Base-by-base conservation (phyloP, 805 yeast species). In the Schwanniomyces sp. region DNA sequence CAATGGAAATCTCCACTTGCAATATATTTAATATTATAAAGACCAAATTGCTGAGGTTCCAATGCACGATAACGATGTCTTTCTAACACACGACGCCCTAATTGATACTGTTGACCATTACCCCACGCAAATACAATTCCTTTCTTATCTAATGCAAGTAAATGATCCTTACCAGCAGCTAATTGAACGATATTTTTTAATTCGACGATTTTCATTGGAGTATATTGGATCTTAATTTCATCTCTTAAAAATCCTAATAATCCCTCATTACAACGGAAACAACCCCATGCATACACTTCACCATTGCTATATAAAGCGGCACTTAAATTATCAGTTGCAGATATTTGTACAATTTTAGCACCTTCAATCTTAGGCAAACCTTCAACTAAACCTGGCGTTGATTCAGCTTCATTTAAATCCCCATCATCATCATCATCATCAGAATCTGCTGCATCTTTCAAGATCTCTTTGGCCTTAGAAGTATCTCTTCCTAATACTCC, bases 71-170 rank as follows among this genome's bases (percentile, higher is more conserved):
- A 78, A 67, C 87, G 79, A 55, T 84, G 89, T 69, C 88, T 88
- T 69, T 82, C 97, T 67, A 84, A 62, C 21, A 91, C 82, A 59
- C 84, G 85, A 61, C 96, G 81, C 18, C 98, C 99, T 54, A 94
- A 76, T 71, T 94, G 98, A 67, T 76, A 83, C 61, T 89, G 96
- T 59, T 91, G 96, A 24, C 97, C 97, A 63, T 89, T 88, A 55
- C 99, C 99, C 99, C 99, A 94, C 0, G 98, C 91, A 61, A 80
- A 90, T 1, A 91, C 97, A 45, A 84, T 76, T 48, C 99, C 99
- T 59, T 81, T 85, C 24, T 80, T 72, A 63, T 91, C 96, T 32
- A 94, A 72, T 21, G 95, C 94, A 41, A 94, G 64, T 32, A 94
- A 64, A 63, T 94, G 99, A 63, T 94, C 98, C 64, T 91, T 91